phyloP scores from a whole-genome alignment of 257 asterid genomes.

The Capsicum pubescens region DNA sequence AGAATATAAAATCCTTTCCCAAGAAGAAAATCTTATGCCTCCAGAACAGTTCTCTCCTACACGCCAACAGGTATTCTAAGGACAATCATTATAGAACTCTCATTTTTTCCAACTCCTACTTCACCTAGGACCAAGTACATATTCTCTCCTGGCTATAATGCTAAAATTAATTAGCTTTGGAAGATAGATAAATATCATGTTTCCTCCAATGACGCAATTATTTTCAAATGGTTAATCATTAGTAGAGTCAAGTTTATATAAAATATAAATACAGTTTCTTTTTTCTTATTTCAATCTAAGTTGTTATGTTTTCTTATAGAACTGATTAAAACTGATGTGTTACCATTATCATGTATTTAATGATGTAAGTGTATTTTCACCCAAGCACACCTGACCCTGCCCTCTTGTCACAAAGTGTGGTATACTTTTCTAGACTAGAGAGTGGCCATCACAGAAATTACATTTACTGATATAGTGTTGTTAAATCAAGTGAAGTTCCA shows the following conservation, averaged over 20 bases:
- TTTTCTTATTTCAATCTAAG: not conserved
- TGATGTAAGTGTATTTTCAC: not conserved
- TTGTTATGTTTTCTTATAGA: not conserved
- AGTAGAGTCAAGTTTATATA: conserved; percentile 45
- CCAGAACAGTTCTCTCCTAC: conserved; percentile 67
- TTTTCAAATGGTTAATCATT: conserved; percentile 88
- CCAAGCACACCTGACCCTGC: not conserved
- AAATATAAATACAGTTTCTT: not conserved
- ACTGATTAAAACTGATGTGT: not conserved
- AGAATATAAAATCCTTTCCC: conserved; percentile 74
- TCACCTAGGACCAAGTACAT: conserved; percentile 61
- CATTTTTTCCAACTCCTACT: conserved; percentile 68
- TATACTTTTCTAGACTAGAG: not conserved
- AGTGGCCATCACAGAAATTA: not conserved
- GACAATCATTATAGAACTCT: conserved; percentile 68
- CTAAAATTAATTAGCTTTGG: conserved; percentile 76
- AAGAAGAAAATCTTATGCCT: conserved; percentile 82
- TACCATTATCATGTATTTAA: not conserved
- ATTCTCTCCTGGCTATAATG: conserved; percentile 66
- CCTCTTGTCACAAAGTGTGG: not conserved
- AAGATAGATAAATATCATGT: conserved; percentile 89
- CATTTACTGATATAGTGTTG: too few species aligned
- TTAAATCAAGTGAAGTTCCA: not conserved
- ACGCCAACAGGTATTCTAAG: conserved; percentile 48
- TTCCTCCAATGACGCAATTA: conserved; percentile 80